Evolutionary conservation across 1,284 basidiomycete species (phyloP), one percentile per base, ranked within the genome.

Genomic region (Naganishia sp.): DNA sequence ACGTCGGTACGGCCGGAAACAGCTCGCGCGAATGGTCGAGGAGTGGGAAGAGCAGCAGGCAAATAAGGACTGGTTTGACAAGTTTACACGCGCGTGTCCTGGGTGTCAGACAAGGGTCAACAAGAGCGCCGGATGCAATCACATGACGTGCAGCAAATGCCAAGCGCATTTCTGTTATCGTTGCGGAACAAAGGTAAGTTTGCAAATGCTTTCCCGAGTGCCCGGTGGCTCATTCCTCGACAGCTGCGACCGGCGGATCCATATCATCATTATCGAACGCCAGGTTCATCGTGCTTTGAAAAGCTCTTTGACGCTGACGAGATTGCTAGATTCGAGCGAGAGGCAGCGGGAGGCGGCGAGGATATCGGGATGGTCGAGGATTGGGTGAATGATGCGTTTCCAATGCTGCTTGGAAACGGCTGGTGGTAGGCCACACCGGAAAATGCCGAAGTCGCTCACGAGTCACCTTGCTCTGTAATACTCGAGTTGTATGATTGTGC

Each of bases 111-210:
- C 76, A n/a, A 62, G 72, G 25, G 75, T 79, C 9, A 75, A 80
- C 63, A 79, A 79, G 71, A 76, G 71, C 64, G 72, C 75, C 47
- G 79, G 79, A 15, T 80, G 79, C 66, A 80, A 80, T 70, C 79
- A 80, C 61, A 79, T 80, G 74, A 77, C 74, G 2, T 79, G 79
- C 65, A 58, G 54, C 46, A 66, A 66, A 32, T 66, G 65, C 52
- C 55, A 69, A 9, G 70, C 76, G 2, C 79, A 79, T 66, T 80
- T 79, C 68, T 80, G 77, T 67, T 79, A 76, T 66, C 71, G 76
- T 21, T 79, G 78, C 57, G 76, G 75, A 3, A 55, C 63, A 21
- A 69, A 71, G n/a, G 74, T 77, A 51, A 71, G 73, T 43, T 21
- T 21, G 4, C 25, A 17, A 23, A 11, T 4, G 21, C 23, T 41